Percentiles rank a stretch among this genome's conserved stretches.
Conservation (phyloP, 2,329 filamentous ascomycete species). For the Aspergillus ochraceoroseus region DNA sequence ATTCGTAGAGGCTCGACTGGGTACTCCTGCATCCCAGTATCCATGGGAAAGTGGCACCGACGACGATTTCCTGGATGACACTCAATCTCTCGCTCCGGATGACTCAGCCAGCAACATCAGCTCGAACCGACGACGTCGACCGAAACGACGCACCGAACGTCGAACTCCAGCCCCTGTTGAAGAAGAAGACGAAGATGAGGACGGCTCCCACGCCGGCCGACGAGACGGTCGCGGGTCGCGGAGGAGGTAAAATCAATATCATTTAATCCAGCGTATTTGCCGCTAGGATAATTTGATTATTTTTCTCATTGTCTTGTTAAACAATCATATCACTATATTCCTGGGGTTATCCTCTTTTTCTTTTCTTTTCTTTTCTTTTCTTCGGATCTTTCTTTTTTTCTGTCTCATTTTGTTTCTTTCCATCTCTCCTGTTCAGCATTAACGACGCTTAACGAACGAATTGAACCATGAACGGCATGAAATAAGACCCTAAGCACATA, state of each 20-base stretch:
- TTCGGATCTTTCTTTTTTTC: neutral
- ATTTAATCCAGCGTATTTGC: no score
- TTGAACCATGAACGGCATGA: neutral
- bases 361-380: neutral
- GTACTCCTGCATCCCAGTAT: constrained; percentile 39
- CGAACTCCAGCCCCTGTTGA: constrained; percentile 47
- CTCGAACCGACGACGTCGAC: constrained; percentile 43
- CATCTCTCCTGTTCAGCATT: neutral
- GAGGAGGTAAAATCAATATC: constrained; percentile 22
- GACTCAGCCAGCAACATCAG: constrained; percentile 50
- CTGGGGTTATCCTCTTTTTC: neutral
- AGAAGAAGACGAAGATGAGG: constrained; percentile 45
- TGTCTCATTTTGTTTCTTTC: neutral
- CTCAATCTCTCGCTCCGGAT: constrained; percentile 44
- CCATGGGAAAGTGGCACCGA: constrained; percentile 42
- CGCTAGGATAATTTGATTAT: no score
- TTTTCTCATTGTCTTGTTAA: no score
- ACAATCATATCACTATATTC: neutral
- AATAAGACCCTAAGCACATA: no score
- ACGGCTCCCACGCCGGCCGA: constrained; percentile 22
- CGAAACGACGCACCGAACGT: constrained; percentile 46
- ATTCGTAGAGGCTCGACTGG: constrained; percentile 40
- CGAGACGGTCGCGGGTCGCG: constrained; percentile 18
- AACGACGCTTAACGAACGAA: constrained; percentile 5
- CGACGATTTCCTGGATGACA: constrained; percentile 45